Evolutionary conservation across 768 basidiomycete genomes (phyloP).

Genomic region (Boletales sp.): DNA sequence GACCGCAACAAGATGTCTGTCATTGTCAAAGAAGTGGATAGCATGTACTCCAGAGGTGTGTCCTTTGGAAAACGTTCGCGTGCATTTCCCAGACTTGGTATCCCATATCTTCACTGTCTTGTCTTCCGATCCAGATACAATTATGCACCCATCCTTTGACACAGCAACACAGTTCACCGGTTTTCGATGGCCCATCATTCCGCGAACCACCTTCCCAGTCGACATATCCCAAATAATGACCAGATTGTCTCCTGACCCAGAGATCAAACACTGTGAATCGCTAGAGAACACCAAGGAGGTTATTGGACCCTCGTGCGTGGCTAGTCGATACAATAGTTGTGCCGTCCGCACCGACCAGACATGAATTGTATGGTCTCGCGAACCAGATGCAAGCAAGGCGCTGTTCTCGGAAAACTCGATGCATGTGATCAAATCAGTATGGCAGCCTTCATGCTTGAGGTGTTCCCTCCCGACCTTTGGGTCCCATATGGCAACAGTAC

Average conservation of each 20-base stretch:
- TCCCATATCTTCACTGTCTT: conserved; percentile 25
- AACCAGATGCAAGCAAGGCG: conserved; percentile 16
- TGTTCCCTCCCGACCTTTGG: conserved; percentile 16
- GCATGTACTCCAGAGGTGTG: conserved; percentile 10
- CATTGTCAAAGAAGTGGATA: conserved; percentile 11
- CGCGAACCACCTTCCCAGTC: conserved; percentile 10
- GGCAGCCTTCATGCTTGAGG: conserved; percentile 12
- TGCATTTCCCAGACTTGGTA: conserved; percentile 11
- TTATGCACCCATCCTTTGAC: conserved; percentile 12
- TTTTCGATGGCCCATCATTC: conserved; percentile 20
- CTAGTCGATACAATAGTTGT: conserved; percentile 9
- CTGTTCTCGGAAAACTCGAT: conserved; percentile 18
- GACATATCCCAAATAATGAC: conserved; percentile 23
- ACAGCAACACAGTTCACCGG: conserved; percentile 15
- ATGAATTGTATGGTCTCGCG: conserved; percentile 12
- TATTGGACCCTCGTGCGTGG: conserved; percentile 17
- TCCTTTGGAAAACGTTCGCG: conserved; percentile 12
- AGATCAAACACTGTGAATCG: conserved; percentile 16
- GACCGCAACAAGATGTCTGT: conserved; percentile 5
- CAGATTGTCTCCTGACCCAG: conserved; percentile 22
- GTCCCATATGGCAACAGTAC: conserved; percentile 18
- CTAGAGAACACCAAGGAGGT: conserved; percentile 18
- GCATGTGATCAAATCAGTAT: conserved; percentile 12
- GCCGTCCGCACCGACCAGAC: conserved; percentile 22
- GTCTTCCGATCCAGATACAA: conserved; percentile 25